Evolutionary conservation across 768 basidiomycete genomes (phyloP).

Genomic region (Mycena metata): DNA sequence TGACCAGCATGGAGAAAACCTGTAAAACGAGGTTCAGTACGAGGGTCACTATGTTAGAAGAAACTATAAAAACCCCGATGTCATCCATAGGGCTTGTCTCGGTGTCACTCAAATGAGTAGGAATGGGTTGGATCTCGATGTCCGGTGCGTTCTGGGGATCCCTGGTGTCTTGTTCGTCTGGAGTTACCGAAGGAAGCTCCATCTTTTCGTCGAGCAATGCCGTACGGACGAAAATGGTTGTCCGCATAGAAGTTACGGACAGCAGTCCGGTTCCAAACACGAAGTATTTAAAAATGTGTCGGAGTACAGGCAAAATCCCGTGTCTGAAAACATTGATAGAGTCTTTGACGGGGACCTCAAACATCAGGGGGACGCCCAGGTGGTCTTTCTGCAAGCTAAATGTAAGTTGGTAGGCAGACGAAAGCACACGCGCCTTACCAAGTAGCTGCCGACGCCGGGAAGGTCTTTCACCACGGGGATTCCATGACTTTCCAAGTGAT

Average conservation of each 20-base stretch:
- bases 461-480: constrained; percentile 5
- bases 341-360: constrained; percentile 4
- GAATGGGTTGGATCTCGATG: neutral
- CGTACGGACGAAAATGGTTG: neutral
- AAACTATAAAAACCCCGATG: neutral
- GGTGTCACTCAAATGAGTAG: neutral
- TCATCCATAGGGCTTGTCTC: neutral
- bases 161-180: neutral
- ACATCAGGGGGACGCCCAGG: neutral
- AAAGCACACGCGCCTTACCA: neutral
- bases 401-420: neutral
- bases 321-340: neutral
- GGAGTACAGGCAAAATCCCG: neutral
- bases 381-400: constrained; percentile 12
- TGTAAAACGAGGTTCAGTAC: too few species aligned
- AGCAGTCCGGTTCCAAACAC: neutral
- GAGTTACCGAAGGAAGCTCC: neutral
- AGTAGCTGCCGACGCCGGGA: constrained; percentile 6
- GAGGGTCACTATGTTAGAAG: too few species aligned
- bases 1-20: neutral
- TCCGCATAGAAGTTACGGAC: neutral
- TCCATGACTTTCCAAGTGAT: neutral
- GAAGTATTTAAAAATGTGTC: constrained; percentile 3
- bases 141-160: neutral
- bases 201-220: neutral